These are phyloP conservation scores for Massarina eburnea DNA, from an alignment of 2,329 filamentous ascomycete genomes.

Conservation along the genomic window DNA sequence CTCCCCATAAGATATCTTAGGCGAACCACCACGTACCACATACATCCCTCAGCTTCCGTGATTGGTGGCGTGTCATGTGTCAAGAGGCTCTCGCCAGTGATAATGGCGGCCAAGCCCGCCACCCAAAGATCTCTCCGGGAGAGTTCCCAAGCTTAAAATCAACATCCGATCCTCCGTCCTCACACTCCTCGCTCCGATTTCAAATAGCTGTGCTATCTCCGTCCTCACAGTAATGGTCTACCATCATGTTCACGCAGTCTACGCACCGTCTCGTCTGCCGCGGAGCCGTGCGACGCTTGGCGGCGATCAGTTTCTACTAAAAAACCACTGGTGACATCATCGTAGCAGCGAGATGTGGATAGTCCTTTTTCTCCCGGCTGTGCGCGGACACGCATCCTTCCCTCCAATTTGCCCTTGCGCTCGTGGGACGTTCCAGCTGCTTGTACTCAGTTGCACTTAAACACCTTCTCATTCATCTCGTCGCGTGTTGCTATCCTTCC, in stretches of 20 bases:
- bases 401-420: background rate
- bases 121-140: background rate
- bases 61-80: too few species aligned
- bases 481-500: constrained; percentile 48
- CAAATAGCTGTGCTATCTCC: too few species aligned
- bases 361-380: background rate
- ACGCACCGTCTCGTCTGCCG: background rate
- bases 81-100: too few species aligned
- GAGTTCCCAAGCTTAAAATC: background rate
- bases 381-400: background rate
- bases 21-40: too few species aligned
- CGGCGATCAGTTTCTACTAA: constrained; percentile 1
- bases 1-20: too few species aligned
- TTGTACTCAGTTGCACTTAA: background rate
- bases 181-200: background rate
- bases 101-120: too few species aligned
- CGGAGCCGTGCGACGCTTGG: constrained; percentile 7
- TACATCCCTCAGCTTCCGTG: too few species aligned
- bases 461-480: background rate
- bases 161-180: background rate
- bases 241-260: background rate
- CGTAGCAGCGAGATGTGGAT: background rate
- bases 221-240: too few species aligned
- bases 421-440: background rate
- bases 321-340: background rate